phyloP scores from a whole-genome alignment of 345 rosid species.

The Cardamine occulta region DNA sequence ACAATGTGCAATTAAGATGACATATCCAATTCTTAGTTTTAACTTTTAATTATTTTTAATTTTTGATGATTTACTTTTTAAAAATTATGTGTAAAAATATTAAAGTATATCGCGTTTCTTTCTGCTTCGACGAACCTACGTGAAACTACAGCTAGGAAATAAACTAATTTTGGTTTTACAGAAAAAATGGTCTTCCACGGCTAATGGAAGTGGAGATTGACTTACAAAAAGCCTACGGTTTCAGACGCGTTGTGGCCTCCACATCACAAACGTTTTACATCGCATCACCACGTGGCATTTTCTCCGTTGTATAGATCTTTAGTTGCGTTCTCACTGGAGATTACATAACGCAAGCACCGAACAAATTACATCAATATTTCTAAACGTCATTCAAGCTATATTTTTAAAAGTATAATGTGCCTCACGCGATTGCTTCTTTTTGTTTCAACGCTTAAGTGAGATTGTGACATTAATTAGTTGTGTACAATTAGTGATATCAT shows the following conservation, averaged over 20 bases:
- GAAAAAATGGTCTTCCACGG: constrained; percentile 24
- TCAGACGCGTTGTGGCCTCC: constrained; percentile 29
- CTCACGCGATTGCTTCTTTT: constrained; percentile 15
- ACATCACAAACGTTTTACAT: constrained; percentile 15
- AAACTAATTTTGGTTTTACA: not conserved
- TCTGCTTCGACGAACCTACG: not conserved
- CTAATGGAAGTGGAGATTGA: constrained; percentile 26
- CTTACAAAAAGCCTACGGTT: not conserved
- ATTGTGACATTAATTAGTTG: constrained; percentile 10
- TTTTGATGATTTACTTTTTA: not conserved
- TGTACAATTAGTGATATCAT: not conserved
- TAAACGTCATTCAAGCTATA: not conserved
- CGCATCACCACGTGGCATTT: constrained; percentile 25
- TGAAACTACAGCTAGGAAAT: not conserved
- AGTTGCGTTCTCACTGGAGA: constrained; percentile 12
- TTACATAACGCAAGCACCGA: constrained; percentile 6
- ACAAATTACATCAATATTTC: constrained; percentile 5
- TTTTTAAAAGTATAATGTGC: not conserved
- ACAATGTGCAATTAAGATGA: not conserved
- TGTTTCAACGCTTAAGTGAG: constrained; percentile 19
- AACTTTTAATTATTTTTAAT: not conserved
- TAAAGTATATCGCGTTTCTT: not conserved
- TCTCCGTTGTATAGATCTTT: not conserved
- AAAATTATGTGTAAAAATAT: not conserved
- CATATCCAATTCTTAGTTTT: not conserved